These are phyloP conservation scores for Neurospora discreta DNA, from an alignment of 495 filamentous ascomycete species.

Conservation along the genomic window DNA sequence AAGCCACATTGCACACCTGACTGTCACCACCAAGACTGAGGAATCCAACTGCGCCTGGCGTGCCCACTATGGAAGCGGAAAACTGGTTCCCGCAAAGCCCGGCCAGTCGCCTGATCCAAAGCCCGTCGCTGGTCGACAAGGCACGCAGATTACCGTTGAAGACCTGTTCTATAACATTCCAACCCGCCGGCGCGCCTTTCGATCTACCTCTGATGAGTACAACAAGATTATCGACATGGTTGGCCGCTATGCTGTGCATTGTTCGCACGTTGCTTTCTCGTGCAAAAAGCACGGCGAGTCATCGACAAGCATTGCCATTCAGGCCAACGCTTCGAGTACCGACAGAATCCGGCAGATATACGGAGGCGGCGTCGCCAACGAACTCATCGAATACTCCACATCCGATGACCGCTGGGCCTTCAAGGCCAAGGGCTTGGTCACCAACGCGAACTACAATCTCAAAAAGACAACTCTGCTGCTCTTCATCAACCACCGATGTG, in stretches of 20 bases:
- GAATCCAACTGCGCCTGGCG: conserved; percentile 83
- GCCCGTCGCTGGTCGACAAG: conserved; percentile 78
- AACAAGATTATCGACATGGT: conserved; percentile 96
- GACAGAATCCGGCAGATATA: conserved; percentile 89
- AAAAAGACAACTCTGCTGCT: conserved; percentile 83
- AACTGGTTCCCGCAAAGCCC: conserved; percentile 77
- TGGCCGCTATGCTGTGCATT: conserved; percentile 92
- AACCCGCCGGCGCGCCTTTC: conserved; percentile 77
- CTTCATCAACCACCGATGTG: conserved; percentile 97
- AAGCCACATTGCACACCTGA: conserved; percentile 94
- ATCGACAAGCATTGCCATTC: conserved; percentile 67
- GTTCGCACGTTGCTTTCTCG: conserved; percentile 78
- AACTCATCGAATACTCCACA: conserved; percentile 66
- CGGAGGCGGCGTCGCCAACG: conserved; percentile 76
- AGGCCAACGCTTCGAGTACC: conserved; percentile 52
- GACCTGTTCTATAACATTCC: conserved; percentile 97
- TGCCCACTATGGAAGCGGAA: conserved; percentile 77
- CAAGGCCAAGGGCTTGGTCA: conserved; percentile 67
- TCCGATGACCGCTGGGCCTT: conserved; percentile 74
- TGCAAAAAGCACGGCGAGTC: conserved; percentile 95
- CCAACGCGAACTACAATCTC: conserved; percentile 91
- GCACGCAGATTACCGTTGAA: conserved; percentile 95
- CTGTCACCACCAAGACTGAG: conserved; percentile 86
- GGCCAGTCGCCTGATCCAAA: conserved; percentile 84
- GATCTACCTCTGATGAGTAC: conserved; percentile 89